These are phyloP conservation scores for Colletotrichum scovillei DNA, from an alignment of 2,329 filamentous ascomycete genomes.

Conservation along the genomic window DNA sequence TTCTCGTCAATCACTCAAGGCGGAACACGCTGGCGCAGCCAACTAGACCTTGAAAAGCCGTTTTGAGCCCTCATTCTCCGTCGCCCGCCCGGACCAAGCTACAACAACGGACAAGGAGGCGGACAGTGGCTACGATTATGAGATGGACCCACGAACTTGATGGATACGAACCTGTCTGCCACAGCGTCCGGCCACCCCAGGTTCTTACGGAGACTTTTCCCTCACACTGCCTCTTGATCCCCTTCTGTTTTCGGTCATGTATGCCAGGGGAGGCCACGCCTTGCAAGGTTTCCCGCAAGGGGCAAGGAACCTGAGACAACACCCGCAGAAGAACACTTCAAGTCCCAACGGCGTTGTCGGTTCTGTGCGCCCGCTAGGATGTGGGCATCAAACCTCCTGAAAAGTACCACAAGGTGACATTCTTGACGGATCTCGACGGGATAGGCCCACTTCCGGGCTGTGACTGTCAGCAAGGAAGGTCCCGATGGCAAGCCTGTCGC, in stretches of 20 bases:
- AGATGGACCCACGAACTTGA: background rate
- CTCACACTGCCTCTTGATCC: conserved; percentile 24
- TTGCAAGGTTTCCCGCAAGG: conserved; percentile 33
- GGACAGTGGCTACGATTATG: background rate
- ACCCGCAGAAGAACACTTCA: conserved; percentile 15
- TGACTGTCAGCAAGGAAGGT: conserved; percentile 15
- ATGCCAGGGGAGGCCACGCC: conserved; percentile 30
- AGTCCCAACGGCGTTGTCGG: conserved; percentile 19
- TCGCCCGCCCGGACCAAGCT: conserved; percentile 18
- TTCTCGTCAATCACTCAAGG: conserved; percentile 21
- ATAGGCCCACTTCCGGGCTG: background rate
- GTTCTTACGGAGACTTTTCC: conserved; percentile 32
- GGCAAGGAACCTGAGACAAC: conserved; percentile 35
- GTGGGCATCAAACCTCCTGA: conserved; percentile 34
- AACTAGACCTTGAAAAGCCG: background rate
- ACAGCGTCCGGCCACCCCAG: conserved; percentile 12
- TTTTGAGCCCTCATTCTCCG: conserved; percentile 8
- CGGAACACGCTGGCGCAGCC: conserved; percentile 1
- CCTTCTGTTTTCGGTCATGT: conserved; percentile 23
- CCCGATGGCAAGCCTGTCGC: conserved; percentile 2
- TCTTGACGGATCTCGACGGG: conserved; percentile 12
- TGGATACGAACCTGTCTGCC: conserved; percentile 21
- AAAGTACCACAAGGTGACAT: conserved; percentile 30
- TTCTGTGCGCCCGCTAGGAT: conserved; percentile 32
- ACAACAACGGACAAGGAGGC: conserved; percentile 16